These are phyloP conservation scores for Chrysophaeum taylorii DNA, from an alignment of 352 stramenopile genomes.

Conservation along the genomic window DNA sequence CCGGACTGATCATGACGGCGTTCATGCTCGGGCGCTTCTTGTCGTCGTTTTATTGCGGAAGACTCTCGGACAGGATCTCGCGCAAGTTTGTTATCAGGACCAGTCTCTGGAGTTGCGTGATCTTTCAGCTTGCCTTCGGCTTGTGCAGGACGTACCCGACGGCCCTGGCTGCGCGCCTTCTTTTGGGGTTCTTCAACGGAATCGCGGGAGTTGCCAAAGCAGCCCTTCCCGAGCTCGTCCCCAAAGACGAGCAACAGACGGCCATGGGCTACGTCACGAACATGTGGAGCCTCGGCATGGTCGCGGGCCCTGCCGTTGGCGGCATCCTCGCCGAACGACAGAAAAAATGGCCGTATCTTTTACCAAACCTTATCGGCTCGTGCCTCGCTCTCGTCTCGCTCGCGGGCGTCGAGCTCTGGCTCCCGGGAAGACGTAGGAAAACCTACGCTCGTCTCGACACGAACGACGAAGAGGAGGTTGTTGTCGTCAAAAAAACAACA, in stretches of 20 bases:
- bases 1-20: not conserved
- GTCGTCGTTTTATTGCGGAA: conserved; percentile 6
- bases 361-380: not conserved
- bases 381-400: not conserved
- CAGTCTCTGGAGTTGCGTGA: not conserved
- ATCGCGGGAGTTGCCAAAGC: not conserved
- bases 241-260: not conserved
- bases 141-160: not conserved
- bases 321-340: not conserved
- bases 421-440: not conserved
- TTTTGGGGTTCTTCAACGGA: conserved; percentile 2
- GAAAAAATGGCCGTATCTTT: not conserved
- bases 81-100: not conserved
- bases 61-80: not conserved
- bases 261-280: conserved; percentile 1
- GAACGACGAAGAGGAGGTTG: conserved; percentile 2
- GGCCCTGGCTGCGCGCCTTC: not conserved
- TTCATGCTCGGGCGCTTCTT: not conserved
- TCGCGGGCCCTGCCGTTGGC: not conserved
- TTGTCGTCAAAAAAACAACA: no score
- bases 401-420: not conserved
- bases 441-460: not conserved
- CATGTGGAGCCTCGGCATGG: conserved; percentile 6
- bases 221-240: not conserved
- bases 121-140: not conserved